Base-by-base conservation (phyloP, 208 protist genomes). In the Balamuthia mandrillaris region DNA sequence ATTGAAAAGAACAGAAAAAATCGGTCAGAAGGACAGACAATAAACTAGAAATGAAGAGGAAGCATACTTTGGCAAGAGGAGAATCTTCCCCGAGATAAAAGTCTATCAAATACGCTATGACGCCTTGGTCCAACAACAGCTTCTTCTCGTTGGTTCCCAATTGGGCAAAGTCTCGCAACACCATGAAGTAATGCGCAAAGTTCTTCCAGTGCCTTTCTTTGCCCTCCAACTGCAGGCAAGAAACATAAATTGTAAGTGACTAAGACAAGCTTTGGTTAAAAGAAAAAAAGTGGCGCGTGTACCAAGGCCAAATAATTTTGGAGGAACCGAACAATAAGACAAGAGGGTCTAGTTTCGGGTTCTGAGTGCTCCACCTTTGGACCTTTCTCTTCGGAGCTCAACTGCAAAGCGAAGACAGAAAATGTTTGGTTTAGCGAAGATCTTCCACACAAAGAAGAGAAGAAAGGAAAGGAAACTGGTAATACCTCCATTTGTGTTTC, bases 31-130 rank as follows among this genome's bases (percentile, higher is more conserved):
- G 56, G 18, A 10, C 37, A 31, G 54, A 33, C 7, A 14, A 31
- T 63, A 31, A 31, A 31, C 47, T n/a, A 18, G 54, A 31, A 61
- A n/a, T n/a, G 54, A 9, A 18, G 56, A n/a, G 56, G 56, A 49
- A n/a, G 47, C 29, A 27, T 14, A 81, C 72, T 51, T 81, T 56
- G 72, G 51, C 83, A 68, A 70, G 35, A 0, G 84, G 84, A 9
- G 84, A 87, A 21, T 87, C 75, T 41, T 86, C 66, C 54, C 61
- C 89, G 24, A 92, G 58, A 63, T 87, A 92, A 45, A 90, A 87
- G 49, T 92, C 87, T 33, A 92, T 81, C 3, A 92, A 63, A 29
- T 63, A 42, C 3, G 68, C 44, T 10, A 86, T 33, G 3, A 89
- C 78, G 51, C 72, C 61, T 61, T 58, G 44, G 10, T 12, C 27